phyloP scores from a whole-genome alignment of 495 filamentous ascomycete genomes.

The Xylaria grammica region DNA sequence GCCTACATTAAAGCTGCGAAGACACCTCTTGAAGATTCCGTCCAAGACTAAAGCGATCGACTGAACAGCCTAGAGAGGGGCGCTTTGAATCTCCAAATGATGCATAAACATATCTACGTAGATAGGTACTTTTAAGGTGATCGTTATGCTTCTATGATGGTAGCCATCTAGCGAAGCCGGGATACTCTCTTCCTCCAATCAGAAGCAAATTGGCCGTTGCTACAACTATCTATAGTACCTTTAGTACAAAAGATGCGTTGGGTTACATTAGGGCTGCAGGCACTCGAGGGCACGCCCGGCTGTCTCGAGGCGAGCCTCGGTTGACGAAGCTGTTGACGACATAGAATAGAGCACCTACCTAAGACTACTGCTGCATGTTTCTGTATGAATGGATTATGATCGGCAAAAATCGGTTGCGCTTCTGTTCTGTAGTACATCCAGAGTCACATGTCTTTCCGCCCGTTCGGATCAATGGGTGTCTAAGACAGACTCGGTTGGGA shows the following conservation, averaged over 20 bases:
- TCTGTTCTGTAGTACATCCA: neutral
- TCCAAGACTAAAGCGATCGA: neutral
- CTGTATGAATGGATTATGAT: neutral
- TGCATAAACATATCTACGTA: too few relatives aligned
- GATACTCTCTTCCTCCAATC: too few relatives aligned
- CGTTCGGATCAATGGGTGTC: neutral
- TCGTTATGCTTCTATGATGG: neutral
- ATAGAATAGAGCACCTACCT: neutral
- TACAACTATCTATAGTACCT: too few relatives aligned
- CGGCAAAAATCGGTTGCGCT: conserved; percentile 8
- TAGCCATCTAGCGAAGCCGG: too few relatives aligned
- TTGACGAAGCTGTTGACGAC: neutral
- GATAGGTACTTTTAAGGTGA: neutral
- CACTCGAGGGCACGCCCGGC: neutral
- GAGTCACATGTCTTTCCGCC: neutral
- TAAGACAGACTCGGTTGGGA: too few relatives aligned
- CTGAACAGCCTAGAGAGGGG: too few relatives aligned
- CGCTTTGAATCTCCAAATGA: neutral
- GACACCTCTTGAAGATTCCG: neutral
- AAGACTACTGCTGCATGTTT: too few relatives aligned
- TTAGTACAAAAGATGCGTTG: too few relatives aligned
- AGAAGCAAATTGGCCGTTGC: too few relatives aligned
- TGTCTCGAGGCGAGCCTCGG: neutral
- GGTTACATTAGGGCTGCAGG: neutral
- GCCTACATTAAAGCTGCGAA: neutral